phyloP scores from a whole-genome alignment of 306 rosid genomes.

The Biancaea sappan region DNA sequence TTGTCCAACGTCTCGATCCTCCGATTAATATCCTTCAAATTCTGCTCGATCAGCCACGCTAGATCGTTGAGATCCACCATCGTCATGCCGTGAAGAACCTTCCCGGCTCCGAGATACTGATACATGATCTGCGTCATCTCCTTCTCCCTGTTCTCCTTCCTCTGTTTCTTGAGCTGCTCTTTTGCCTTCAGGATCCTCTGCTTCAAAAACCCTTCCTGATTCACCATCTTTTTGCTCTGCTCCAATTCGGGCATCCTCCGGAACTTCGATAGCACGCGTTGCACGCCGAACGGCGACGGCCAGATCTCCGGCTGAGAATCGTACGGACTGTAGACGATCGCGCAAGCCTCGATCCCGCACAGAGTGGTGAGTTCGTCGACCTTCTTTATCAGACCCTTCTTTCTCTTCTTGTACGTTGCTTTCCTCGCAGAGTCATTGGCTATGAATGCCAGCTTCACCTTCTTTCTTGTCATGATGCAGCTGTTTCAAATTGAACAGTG shows the following conservation, averaged over 20 bases:
- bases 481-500: background rate
- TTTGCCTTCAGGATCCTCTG: slow-evolving; percentile 46
- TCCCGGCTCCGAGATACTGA: slow-evolving; percentile 45
- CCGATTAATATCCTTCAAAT: slow-evolving; percentile 46
- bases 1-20: slow-evolving; percentile 40
- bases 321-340: slow-evolving; percentile 45
- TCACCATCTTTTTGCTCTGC: slow-evolving; percentile 56
- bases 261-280: slow-evolving; percentile 35
- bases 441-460: slow-evolving; percentile 53
- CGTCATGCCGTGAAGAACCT: slow-evolving; percentile 38
- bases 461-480: slow-evolving; percentile 54
- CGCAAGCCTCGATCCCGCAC: slow-evolving; percentile 52
- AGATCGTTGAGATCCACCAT: slow-evolving; percentile 49
- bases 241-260: slow-evolving; percentile 47
- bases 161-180: slow-evolving; percentile 43
- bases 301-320: slow-evolving; percentile 57
- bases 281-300: slow-evolving; percentile 46
- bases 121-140: slow-evolving; percentile 52
- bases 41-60: slow-evolving; percentile 49
- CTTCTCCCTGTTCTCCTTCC: slow-evolving; percentile 46
- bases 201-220: slow-evolving; percentile 47
- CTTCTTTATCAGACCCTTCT: slow-evolving; percentile 54
- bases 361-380: slow-evolving; percentile 50
- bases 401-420: slow-evolving; percentile 53
- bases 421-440: slow-evolving; percentile 49